Evolutionary conservation across 345 rosid species (phyloP), one percentile per base, ranked within the genome.

Genomic region (Sisymbrium altissimum): DNA sequence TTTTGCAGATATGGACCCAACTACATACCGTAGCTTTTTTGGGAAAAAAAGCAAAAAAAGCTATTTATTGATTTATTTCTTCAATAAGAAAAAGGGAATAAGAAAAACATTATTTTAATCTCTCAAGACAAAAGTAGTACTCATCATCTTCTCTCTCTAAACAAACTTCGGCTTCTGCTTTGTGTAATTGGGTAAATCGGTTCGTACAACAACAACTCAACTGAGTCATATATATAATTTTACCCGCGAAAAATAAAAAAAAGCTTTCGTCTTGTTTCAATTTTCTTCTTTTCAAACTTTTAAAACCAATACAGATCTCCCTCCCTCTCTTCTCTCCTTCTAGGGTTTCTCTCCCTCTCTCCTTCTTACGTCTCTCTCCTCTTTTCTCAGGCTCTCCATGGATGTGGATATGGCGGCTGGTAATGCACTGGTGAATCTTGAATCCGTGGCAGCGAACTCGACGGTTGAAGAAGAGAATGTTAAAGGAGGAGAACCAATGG

Each of bases 341-440:
- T 74, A 57, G 73, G 72, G 72, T 66, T 74, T 66, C 36, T 74
- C 72, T 57, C 44, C 39, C n/a, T 30, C 29, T 12, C 73, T 59
- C 38, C 43, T 4, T 39, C 75, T 6, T 17, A 14, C 11, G 13
- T 6, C 4, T 38, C 18, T 66, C 60, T 55, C 39, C 39, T 55
- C 23, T 46, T 15, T 27, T 35, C 44, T n/a, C 19, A 12, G 40
- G 11, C 32, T 60, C 29, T 2, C 30, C 36, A 54, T 75, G 78
- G 73, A 66, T 57, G 40, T 54, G 38, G 15, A 9, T 19, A 11
- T 35, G 45, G 38, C 65, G 12, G 23, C 32, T 9, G 3, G 18
- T 57, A 23, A 21, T 9, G 43, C 6, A 4, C 78, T 53, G 7
- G 18, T 64, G 32, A 36, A 49, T 49, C 9, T 49, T 3, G 56